Evolutionary conservation across 2,329 filamentous ascomycete species (phyloP), one percentile per base, ranked within the genome.

Genomic region (Teratosphaeria viscida): DNA sequence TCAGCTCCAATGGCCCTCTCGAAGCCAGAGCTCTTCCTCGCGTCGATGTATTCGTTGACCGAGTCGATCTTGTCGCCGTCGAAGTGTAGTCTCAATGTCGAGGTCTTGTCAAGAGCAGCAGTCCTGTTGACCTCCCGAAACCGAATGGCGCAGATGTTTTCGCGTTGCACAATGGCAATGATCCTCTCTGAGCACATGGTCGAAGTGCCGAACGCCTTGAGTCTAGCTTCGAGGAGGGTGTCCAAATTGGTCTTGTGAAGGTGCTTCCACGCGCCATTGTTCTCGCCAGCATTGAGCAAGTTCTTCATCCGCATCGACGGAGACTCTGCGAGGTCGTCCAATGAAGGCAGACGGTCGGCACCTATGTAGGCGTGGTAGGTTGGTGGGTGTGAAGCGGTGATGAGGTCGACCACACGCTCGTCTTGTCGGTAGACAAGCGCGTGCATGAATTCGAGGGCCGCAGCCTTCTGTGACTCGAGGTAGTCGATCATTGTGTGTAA

Each of bases 371-470:
- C 58, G 16, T 57, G 55, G 56, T 62, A 62, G 16, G 52, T 27
- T 6, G 57, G 43, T 5, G 29, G 27, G 43, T 55, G 54, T 2
- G 54, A 26, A 26, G 26, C 26, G 39, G 26, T 26, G 59, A 59
- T 60, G 37, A 62, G 61, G 49, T 62, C 61, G 16, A 32, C 14
- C 6, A 60, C 54, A 12, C 61, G 55, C 55, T 62, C 59, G 23
- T 62, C 61, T 59, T 62, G 59, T 7, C 61, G 52, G 59, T 62
- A 62, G 54, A 62, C 61, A 37, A 62, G 61, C 16, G 61, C 61
- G 16, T 55, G 54, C 56, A 62, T 59, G 27, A 62, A 53, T 37
- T 62, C 61, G 23, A 62, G 56, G 35, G 59, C 57, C 43, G 57
- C 53, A 26, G 57, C 57, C 16, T 56, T 55, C 37, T 59, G 57